Evolutionary conservation across 352 stramenopile genomes (phyloP), one percentile per base, ranked within the genome.

Genomic region (Pythium utonaiense): DNA sequence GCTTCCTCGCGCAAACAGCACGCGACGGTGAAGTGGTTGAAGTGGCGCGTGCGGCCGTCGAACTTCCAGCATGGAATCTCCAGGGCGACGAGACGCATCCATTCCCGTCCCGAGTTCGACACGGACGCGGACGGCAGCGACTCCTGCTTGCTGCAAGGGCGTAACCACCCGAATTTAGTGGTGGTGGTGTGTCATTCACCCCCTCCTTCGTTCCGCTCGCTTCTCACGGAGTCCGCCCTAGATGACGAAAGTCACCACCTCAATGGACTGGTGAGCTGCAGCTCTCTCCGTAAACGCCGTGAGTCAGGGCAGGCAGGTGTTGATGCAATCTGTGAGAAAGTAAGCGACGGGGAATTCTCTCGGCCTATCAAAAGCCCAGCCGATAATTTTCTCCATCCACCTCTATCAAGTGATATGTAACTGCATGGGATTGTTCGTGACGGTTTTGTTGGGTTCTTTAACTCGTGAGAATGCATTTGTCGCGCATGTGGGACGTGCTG

Each of bases 401-500:
- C 28, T 42, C 8, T 28, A 17, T 25, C 14, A 41, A 40, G 13
- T 16, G 6, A 54, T 54, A 28, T 28, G 48, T 41, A 54, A 24
- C 48, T n/a, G 30, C 5, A 30, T 30, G 28, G 38, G 38, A 57
- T 42, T 40, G 25, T 27, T 40, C 27, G 9, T 14, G 0, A 30
- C 9, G 8, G 4, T n/a, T 13, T 0, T 3, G 8, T 10, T 31
- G 3, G n/a, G 24, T 31, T 3, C 19, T 2, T 2, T 30, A 10
- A 34, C 41, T 41, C 53, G 16, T 47, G 14, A 62, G 10, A 47
- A 33, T 53, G 8, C 3, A 48, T 62, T 49, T 54, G 42, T 54
- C 22, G 42, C 53, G 41, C 12, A 25, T 60, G 19, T 51, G 38
- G 40, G 53, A 51, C 19, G n/a, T n/a, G n/a, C n/a, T n/a, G n/a